A percentile compares a stretch with the other conserved stretches of the same genome.
Evolutionary conservation across 177 flowering plant genomes (phyloP).

Genomic region (Vitis hybrid): DNA sequence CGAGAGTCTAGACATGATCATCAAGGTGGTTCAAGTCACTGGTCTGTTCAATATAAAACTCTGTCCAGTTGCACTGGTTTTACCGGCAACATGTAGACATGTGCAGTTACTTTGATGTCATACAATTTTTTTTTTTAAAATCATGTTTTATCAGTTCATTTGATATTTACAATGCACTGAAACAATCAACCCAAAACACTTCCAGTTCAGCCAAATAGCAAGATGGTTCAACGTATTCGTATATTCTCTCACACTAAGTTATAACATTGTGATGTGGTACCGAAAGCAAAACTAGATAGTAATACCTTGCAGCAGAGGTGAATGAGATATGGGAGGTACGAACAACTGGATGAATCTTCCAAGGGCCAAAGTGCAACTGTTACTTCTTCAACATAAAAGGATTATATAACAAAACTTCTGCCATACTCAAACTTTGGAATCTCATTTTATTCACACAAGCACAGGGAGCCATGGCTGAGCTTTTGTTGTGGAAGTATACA

Average conservation of each 20-base stretch:
- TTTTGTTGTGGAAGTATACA: constrained; percentile 11
- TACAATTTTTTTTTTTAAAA: too few species aligned
- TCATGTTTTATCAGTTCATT: too few species aligned
- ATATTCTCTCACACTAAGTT: background rate
- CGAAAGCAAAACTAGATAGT: constrained; percentile 3
- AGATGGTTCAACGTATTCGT: too few species aligned
- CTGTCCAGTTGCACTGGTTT: too few species aligned
- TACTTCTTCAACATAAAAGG: constrained; percentile 21
- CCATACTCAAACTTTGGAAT: constrained; percentile 17
- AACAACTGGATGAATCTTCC: constrained; percentile 15
- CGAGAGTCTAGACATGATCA: too few species aligned
- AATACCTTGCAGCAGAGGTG: constrained; percentile 28
- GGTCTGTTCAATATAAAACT: too few species aligned
- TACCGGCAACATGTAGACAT: too few species aligned
- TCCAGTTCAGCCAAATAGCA: too few species aligned
- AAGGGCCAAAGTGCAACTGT: constrained; percentile 19
- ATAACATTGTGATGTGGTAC: background rate
- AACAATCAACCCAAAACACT: too few species aligned
- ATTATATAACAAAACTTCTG: constrained; percentile 9
- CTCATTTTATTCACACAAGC: constrained; percentile 7
- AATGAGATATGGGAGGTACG: constrained; percentile 16
- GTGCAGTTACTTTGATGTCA: too few species aligned
- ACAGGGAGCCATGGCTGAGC: constrained; percentile 11
- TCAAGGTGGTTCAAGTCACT: too few species aligned
- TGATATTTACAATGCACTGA: too few species aligned